Conservation (phyloP, 1,139 yeast species). For the Blastobotrys ciferrii region DNA sequence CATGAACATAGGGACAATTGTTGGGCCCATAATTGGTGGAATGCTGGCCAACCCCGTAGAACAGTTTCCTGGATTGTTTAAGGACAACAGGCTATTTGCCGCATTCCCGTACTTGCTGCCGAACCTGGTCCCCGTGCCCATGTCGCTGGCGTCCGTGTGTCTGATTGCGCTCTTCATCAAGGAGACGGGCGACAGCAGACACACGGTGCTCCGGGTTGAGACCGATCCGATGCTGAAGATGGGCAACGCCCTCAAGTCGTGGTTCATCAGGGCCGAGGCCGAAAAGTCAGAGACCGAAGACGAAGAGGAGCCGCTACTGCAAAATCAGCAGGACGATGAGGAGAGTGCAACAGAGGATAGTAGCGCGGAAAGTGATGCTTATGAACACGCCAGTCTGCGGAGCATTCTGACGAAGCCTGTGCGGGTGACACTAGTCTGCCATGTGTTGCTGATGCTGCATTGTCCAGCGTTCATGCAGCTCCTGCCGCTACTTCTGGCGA, state of each 20-base stretch:
- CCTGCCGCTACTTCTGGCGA: slow-evolving; percentile 58
- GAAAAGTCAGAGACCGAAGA: slow-evolving; percentile 10
- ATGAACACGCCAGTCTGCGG: slow-evolving; percentile 8
- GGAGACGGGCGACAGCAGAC: slow-evolving; percentile 51
- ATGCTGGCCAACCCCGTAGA: slow-evolving; percentile 39
- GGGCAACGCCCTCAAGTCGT: slow-evolving; percentile 22
- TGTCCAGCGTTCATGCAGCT: slow-evolving; percentile 54
- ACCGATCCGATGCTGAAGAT: slow-evolving; percentile 46
- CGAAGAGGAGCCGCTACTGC: slow-evolving; percentile 6
- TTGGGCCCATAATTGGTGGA: slow-evolving; percentile 49
- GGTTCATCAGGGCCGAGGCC: slow-evolving; percentile 3
- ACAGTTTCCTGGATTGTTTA: slow-evolving; percentile 27
- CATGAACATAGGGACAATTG: slow-evolving; percentile 53
- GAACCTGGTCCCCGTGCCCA: slow-evolving; percentile 51
- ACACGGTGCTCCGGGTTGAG: slow-evolving; percentile 47
- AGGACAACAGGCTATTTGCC: slow-evolving; percentile 34
- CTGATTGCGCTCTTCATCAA: slow-evolving; percentile 52
- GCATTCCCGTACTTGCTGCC: slow-evolving; percentile 58
- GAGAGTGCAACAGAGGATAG: too few species aligned
- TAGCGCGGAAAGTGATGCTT: too few species aligned
- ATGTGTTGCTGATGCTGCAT: slow-evolving; percentile 45
- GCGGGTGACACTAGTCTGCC: slow-evolving; percentile 27
- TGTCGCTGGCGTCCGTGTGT: slow-evolving; percentile 38
- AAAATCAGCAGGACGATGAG: slow-evolving; percentile 3
- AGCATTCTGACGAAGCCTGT: slow-evolving; percentile 31